Evolutionary conservation across 306 rosid genomes (phyloP).

Genomic region (Cicer judaicum): DNA sequence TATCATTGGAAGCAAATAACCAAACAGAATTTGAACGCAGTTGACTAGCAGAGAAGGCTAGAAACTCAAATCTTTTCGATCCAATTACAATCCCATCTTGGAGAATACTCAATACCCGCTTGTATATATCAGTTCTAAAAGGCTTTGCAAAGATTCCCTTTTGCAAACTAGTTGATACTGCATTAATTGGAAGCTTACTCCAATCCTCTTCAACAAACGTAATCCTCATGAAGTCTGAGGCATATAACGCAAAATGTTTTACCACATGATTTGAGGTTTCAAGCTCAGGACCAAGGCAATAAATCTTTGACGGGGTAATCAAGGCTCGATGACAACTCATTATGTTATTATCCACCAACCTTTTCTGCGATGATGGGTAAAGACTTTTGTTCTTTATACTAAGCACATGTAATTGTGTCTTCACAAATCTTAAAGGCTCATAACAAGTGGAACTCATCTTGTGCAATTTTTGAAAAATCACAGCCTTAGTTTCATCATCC

Average conservation of each 20-base stretch:
- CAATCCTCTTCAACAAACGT: constrained; percentile 97
- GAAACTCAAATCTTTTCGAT: constrained; percentile 76
- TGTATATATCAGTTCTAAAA: constrained; percentile 65
- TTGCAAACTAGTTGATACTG: constrained; percentile 64
- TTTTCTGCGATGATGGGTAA: constrained; percentile 49
- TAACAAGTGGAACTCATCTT: constrained; percentile 70
- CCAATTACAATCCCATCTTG: constrained; percentile 89
- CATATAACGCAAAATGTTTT: constrained; percentile 72
- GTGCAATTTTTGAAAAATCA: constrained; percentile 74
- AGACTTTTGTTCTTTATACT: constrained; percentile 44
- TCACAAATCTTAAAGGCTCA: constrained; percentile 63
- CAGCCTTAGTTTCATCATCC: constrained; percentile 56
- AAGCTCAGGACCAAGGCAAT: constrained; percentile 92
- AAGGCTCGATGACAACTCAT: constrained; percentile 93
- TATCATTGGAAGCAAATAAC: constrained; percentile 95
- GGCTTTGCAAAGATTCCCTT: constrained; percentile 68
- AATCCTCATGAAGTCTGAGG: constrained; percentile 82
- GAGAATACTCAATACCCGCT: constrained; percentile 72
- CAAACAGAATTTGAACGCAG: constrained; percentile 87
- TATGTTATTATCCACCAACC: constrained; percentile 60
- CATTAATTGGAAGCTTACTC: constrained; percentile 77
- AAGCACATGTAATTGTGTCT: constrained; percentile 57
- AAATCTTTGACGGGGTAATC: constrained; percentile 82
- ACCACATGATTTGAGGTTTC: constrained; percentile 93
- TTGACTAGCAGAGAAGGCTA: constrained; percentile 98